Percentiles rank a stretch among this genome's conserved stretches.
Conservation (phyloP, 768 basidiomycete genomes). For the Termitomyces sp. region DNA sequence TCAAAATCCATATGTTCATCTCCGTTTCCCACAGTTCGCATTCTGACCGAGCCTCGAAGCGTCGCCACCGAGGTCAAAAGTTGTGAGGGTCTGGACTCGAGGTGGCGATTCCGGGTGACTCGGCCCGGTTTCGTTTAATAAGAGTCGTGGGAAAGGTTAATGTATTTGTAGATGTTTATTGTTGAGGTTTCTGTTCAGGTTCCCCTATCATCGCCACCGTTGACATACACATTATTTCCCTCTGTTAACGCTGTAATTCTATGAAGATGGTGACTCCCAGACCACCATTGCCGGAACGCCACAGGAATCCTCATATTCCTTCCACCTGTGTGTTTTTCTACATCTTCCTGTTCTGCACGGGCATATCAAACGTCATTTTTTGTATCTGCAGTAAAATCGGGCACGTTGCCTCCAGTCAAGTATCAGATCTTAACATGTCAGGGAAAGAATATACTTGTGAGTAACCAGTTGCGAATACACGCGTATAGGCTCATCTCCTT, state of each 20-base stretch:
- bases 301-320: conserved; percentile 48
- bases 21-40: not conserved
- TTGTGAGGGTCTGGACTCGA: not conserved
- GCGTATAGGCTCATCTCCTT: conserved; percentile 1
- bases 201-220: conserved; percentile 12
- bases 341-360: not conserved
- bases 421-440: conserved; percentile 90
- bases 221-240: conserved; percentile 1
- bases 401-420: conserved; percentile 70
- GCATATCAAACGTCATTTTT: conserved; percentile 12
- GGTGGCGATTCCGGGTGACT: not conserved
- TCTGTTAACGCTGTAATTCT: conserved; percentile 6
- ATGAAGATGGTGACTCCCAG: conserved; percentile 31
- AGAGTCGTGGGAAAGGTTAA: conserved; percentile 26
- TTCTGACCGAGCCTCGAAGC: not conserved
- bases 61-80: conserved; percentile 2
- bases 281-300: conserved; percentile 48
- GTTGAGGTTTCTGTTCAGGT: conserved; percentile 21
- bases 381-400: conserved; percentile 30
- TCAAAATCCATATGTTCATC: conserved; percentile 9
- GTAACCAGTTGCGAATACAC: not conserved
- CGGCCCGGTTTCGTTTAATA: conserved; percentile 13
- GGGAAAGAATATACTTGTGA: conserved; percentile 71
- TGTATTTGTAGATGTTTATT: conserved; percentile 28
- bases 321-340: conserved; percentile 33